Evolutionary conservation across 495 filamentous ascomycete species (phyloP).

Genomic region (Aspergillus campestris): DNA sequence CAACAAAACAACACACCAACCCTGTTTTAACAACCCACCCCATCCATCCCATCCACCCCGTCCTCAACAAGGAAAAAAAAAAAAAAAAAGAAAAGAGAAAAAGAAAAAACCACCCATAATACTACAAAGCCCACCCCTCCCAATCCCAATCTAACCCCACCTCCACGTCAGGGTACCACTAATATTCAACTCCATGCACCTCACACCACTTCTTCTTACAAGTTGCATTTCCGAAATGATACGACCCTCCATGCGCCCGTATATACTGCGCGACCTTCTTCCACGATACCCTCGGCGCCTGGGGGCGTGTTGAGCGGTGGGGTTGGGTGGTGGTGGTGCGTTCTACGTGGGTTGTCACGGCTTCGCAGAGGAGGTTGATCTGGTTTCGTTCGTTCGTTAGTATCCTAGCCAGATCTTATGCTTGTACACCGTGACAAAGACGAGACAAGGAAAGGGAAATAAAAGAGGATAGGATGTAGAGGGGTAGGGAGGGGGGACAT

Average conservation of each 20-base stretch:
- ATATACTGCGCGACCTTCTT: constrained; percentile 75
- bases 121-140: too few relatives aligned
- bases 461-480: not conserved
- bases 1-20: too few relatives aligned
- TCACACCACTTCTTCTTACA: constrained; percentile 73
- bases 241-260: constrained; percentile 59
- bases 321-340: not conserved
- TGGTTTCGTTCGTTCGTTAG: constrained; percentile 15
- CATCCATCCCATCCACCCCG: too few relatives aligned
- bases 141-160: too few relatives aligned
- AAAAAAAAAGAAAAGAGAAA: too few relatives aligned
- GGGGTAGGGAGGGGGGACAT: constrained; percentile 41
- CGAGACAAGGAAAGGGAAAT: not conserved
- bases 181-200: constrained; percentile 18
- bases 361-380: constrained; percentile 31
- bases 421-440: too few relatives aligned
- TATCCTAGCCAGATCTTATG: too few relatives aligned
- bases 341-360: constrained; percentile 27
- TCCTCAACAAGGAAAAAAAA: too few relatives aligned
- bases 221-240: constrained; percentile 78
- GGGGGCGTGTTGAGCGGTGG: not conserved
- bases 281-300: constrained; percentile 60
- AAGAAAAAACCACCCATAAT: too few relatives aligned
- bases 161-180: too few relatives aligned
- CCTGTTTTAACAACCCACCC: too few relatives aligned